These are phyloP conservation scores for Arabis hirsuta DNA, from an alignment of 345 rosid genomes.

Conservation along the genomic window DNA sequence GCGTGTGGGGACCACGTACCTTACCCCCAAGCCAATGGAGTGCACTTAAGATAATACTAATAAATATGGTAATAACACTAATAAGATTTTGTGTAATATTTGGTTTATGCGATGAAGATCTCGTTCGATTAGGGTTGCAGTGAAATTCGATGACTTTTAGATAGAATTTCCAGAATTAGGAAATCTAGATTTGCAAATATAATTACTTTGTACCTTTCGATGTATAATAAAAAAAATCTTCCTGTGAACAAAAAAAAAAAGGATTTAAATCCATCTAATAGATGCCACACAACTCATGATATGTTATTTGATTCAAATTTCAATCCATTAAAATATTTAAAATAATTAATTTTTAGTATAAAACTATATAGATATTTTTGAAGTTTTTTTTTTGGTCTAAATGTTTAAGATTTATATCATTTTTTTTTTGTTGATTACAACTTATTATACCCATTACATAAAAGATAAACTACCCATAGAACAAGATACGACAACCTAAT, in stretches of 20 bases:
- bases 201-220: too few species aligned
- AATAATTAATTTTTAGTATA: too few species aligned
- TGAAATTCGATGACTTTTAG: not conserved
- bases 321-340: not conserved
- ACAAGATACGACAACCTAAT: too few species aligned
- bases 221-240: too few species aligned
- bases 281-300: not conserved
- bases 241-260: too few species aligned
- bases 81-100: not conserved
- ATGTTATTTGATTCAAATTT: constrained; percentile 2
- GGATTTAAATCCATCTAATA: not conserved
- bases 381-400: too few species aligned
- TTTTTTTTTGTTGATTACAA: too few species aligned
- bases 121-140: constrained; percentile 5
- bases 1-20: constrained; percentile 27
- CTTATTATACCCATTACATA: too few species aligned
- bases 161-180: not conserved
- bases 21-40: constrained; percentile 14
- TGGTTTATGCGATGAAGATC: constrained; percentile 23
- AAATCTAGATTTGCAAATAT: not conserved
- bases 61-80: not conserved
- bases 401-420: too few species aligned
- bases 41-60: not conserved
- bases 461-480: too few species aligned
- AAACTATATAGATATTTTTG: too few species aligned